Base-by-base conservation (phyloP, 2,329 filamentous ascomycete species). In the Daldinia sp. region DNA sequence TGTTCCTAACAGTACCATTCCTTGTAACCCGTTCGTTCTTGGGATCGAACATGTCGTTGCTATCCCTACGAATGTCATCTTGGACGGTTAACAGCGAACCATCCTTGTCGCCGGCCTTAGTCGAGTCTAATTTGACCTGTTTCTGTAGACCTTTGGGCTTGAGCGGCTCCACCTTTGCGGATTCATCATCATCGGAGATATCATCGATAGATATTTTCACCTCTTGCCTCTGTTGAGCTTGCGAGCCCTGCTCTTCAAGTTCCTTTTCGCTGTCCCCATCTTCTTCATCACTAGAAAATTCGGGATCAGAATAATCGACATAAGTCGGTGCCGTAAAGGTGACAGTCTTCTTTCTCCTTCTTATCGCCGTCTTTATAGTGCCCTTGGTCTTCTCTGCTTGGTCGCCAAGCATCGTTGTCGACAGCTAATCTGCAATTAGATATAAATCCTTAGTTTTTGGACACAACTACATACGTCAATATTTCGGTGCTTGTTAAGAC, bases 401-500 rank as follows among this genome's bases (percentile, higher is more conserved):
- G 64, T 89, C 86, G 35, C 84, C 83, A 41, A 89, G 80, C 86
- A 89, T 89, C 7, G 85, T 81, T 7, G 85, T 84, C 25, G 86
- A 87, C 27, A 89, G 77, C 85, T 88, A 75, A 49, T 75, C 32
- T 58, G 66, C 34, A 66, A 74, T 78, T 60, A 79, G 73, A 37
- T 39, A 39, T 48, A 11, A 29, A n/a, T 39, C 10, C 23, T 48
- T 23, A 4, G 17, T 32, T 50, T 15, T 3, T n/a, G 7, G 3
- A 17, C 43, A 34, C 19, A 52, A 34, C n/a, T 60, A 67, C 92
- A 68, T 86, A 96, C 93, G 81, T 99, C 95, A 71, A 98, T 94
- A 74, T 99, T 99, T 74, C 95, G 88, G 79, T 99, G 95, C 79
- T 99, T 99, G 78, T 99, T 99, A 67, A 98, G 80, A 67, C 95